These are phyloP conservation scores for Prunus mume DNA, from an alignment of 306 rosid species.

Conservation along the genomic window DNA sequence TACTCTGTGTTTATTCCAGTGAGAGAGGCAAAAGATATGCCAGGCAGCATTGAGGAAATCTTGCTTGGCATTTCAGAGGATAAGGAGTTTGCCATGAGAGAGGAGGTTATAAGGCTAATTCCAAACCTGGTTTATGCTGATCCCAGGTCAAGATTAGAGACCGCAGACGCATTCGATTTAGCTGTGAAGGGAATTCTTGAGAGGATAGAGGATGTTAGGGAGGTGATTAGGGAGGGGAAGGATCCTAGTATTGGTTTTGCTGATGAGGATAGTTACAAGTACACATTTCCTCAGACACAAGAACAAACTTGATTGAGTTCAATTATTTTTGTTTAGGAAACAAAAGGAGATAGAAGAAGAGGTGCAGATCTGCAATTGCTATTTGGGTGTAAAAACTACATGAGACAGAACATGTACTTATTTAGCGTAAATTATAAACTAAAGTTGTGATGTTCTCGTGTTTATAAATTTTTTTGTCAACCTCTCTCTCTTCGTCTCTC, in stretches of 20 bases:
- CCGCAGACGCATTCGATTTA: slow-evolving; percentile 75
- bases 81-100: slow-evolving; percentile 61
- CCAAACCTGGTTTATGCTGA: slow-evolving; percentile 68
- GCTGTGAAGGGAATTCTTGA: slow-evolving; percentile 65
- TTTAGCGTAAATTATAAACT: no score
- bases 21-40: slow-evolving; percentile 53
- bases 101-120: slow-evolving; percentile 64
- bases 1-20: slow-evolving; percentile 79
- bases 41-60: slow-evolving; percentile 41
- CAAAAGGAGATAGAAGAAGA: background rate
- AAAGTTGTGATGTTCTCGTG: no score
- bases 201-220: slow-evolving; percentile 62
- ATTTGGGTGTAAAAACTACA: background rate
- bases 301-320: slow-evolving; percentile 7
- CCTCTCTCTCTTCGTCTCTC: no score
- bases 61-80: slow-evolving; percentile 51
- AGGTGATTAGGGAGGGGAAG: slow-evolving; percentile 47
- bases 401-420: background rate
- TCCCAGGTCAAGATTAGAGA: slow-evolving; percentile 48
- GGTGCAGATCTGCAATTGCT: slow-evolving; percentile 3
- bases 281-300: slow-evolving; percentile 46
- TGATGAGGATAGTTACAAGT: slow-evolving; percentile 76
- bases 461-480: no score
- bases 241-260: slow-evolving; percentile 88
- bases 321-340: background rate